phyloP scores from a whole-genome alignment of 768 basidiomycete species.

The Agaricus bisporus region DNA sequence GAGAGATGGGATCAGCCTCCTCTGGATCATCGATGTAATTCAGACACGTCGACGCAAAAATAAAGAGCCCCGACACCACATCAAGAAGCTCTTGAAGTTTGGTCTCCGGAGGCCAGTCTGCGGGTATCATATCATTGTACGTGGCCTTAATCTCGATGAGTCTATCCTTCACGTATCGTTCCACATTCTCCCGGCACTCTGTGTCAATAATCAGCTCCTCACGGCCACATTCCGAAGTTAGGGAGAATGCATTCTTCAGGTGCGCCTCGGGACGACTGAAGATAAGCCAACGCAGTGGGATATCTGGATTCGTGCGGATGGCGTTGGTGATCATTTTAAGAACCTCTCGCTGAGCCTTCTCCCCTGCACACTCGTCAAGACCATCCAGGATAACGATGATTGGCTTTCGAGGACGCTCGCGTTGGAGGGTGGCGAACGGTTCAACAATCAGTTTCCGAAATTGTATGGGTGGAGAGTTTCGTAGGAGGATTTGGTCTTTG shows the following conservation, averaged over 20 bases:
- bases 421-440: background rate
- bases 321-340: background rate
- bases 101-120: background rate
- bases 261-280: background rate
- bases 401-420: background rate
- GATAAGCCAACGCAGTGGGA: background rate
- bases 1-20: background rate
- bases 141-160: background rate
- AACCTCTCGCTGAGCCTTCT: background rate
- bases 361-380: background rate
- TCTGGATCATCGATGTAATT: background rate
- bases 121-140: background rate
- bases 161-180: background rate
- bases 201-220: background rate
- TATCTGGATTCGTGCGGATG: background rate
- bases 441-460: background rate
- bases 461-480: background rate
- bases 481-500: background rate
- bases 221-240: background rate
- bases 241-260: background rate
- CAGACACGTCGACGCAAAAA: background rate
- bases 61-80: background rate
- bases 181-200: background rate
- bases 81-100: background rate
- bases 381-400: background rate